These are phyloP conservation scores for Saksenaea oblongispora DNA, from an alignment of 371 early-diverging fungal genomes.

Conservation along the genomic window DNA sequence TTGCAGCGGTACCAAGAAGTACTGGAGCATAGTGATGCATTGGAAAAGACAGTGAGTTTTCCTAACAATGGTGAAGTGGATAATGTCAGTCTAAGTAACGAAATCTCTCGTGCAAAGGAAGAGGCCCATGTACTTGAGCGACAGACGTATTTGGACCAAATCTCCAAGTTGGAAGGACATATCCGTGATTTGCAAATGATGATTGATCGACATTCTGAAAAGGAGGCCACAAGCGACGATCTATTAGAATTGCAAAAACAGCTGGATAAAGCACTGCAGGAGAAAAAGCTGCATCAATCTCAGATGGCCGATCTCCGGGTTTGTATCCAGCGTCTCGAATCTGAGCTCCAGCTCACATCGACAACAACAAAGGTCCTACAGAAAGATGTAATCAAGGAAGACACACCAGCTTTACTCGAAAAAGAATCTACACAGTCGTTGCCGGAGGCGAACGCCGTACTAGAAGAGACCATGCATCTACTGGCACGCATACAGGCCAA, in stretches of 20 bases:
- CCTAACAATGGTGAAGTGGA: not conserved
- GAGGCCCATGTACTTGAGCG: conserved; percentile 19
- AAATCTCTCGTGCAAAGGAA: conserved; percentile 44
- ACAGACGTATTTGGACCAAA: conserved; percentile 15
- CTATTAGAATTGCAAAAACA: not conserved
- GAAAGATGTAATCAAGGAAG: too few species aligned
- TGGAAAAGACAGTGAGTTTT: conserved; percentile 7
- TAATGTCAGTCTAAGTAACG: conserved; percentile 27
- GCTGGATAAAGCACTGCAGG: conserved; percentile 7
- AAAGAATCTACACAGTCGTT: too few species aligned
- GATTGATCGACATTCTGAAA: conserved; percentile 5
- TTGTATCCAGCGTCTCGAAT: not conserved
- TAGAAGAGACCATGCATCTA: too few species aligned
- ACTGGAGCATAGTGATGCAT: conserved; percentile 24
- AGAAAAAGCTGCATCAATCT: not conserved
- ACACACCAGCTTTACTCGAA: too few species aligned
- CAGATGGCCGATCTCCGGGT: not conserved
- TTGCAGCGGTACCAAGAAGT: conserved; percentile 40
- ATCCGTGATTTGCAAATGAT: conserved; percentile 12
- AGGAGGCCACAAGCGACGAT: conserved; percentile 6
- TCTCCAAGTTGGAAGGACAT: conserved; percentile 16
- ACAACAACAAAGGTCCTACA: not conserved
- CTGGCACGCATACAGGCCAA: too few species aligned
- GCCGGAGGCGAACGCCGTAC: too few species aligned
- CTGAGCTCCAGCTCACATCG: not conserved